Conservation (phyloP, 257 asterid genomes). For the Rehmannia glutinosa region DNA sequence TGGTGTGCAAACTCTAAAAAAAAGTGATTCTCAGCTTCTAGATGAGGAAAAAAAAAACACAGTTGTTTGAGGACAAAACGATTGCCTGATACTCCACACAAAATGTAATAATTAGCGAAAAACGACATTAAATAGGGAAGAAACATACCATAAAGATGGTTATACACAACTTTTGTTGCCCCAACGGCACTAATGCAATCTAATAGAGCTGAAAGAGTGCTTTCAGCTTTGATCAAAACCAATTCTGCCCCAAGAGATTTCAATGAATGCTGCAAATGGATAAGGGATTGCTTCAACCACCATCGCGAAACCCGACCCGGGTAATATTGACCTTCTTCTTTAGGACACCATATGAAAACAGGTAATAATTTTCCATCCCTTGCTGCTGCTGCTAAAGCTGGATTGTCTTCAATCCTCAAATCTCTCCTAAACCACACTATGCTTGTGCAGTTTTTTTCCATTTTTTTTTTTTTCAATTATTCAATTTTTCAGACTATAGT, state of each 20-base stretch:
- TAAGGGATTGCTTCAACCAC: conserved; percentile 93
- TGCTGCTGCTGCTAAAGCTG: conserved; percentile 88
- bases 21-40: too few relatives aligned
- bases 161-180: conserved; percentile 75
- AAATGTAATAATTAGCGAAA: too few relatives aligned
- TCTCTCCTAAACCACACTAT: conserved; percentile 98
- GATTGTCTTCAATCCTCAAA: conserved; percentile 88
- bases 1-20: too few relatives aligned
- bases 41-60: too few relatives aligned
- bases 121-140: not conserved
- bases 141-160: conserved; percentile 77
- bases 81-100: too few relatives aligned
- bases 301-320: conserved; percentile 96
- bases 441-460: conserved; percentile 61
- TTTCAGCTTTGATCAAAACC: conserved; percentile 59
- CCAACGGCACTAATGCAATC: conserved; percentile 59
- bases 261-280: conserved; percentile 65
- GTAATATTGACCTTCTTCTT: conserved; percentile 73
- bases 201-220: conserved; percentile 64
- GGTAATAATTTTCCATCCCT: conserved; percentile 71
- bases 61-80: too few relatives aligned
- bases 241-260: conserved; percentile 81
- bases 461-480: conserved; percentile 35
- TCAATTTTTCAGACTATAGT: not conserved
- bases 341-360: conserved; percentile 87